Conservation (phyloP, 306 rosid species). For the Senna tora region DNA sequence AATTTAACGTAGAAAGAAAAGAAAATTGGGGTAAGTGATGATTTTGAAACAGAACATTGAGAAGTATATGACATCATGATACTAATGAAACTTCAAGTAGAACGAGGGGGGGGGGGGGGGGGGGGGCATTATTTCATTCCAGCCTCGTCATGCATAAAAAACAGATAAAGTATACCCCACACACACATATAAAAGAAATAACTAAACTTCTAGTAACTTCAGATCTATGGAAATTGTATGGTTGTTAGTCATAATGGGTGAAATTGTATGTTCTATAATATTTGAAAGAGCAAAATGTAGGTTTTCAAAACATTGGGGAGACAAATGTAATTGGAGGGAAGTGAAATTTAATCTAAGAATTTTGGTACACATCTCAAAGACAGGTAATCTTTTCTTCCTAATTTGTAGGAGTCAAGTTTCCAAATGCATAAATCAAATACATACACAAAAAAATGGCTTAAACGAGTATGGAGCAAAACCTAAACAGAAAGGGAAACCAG, state of each 20-base stretch:
- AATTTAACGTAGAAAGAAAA: no score
- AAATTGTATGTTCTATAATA: no score
- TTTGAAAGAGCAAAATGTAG: no score
- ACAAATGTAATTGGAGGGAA: no score
- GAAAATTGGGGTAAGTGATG: no score
- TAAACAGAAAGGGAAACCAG: not conserved
- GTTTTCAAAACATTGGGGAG: no score
- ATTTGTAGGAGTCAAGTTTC: constrained; percentile 15
- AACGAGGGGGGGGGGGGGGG: no score
- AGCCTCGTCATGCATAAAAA: not conserved
- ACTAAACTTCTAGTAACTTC: not conserved
- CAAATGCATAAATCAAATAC: constrained; percentile 22
- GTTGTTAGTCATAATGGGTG: no score
- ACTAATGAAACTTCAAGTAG: constrained; percentile 9
- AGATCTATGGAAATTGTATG: not conserved
- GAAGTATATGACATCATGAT: not conserved
- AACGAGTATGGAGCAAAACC: constrained; percentile 16
- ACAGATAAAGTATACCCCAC: not conserved
- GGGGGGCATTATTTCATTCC: not conserved
- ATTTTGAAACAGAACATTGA: not conserved
- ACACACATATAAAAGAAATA: not conserved
- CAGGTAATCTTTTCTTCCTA: not conserved
- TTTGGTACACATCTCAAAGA: not conserved
- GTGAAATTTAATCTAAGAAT: not conserved
- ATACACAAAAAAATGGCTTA: constrained; percentile 14